These are phyloP conservation scores for Boletales sp. DNA, from an alignment of 768 basidiomycete species.

Conservation along the genomic window DNA sequence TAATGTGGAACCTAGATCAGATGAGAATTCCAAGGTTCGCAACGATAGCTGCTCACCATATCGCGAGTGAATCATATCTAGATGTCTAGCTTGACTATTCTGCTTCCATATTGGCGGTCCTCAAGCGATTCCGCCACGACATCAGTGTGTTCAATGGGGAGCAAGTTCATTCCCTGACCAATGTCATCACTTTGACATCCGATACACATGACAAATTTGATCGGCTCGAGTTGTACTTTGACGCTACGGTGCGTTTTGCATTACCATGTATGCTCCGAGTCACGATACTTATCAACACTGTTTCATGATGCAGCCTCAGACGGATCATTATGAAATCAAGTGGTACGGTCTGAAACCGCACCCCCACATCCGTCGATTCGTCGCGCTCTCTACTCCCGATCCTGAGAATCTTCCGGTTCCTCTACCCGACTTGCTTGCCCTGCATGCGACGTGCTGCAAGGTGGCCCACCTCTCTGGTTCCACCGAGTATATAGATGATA, in stretches of 20 bases:
- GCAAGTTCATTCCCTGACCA: slow-evolving; percentile 6
- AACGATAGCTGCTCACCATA: background rate
- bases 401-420: slow-evolving; percentile 13
- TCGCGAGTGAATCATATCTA: background rate
- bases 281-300: background rate
- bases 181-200: background rate
- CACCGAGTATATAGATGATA: slow-evolving; percentile 13
- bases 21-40: background rate
- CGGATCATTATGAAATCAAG: slow-evolving; percentile 7
- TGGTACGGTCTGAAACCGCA: background rate
- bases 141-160: background rate
- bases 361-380: background rate
- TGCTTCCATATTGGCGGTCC: slow-evolving; percentile 1
- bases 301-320: background rate
- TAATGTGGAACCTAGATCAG: background rate
- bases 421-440: slow-evolving; percentile 6
- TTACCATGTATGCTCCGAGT: background rate
- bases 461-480: slow-evolving; percentile 26
- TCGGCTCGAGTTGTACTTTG: slow-evolving; percentile 2
- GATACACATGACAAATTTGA: slow-evolving; percentile 1
- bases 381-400: slow-evolving; percentile 4
- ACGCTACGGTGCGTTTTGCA: slow-evolving; percentile 3
- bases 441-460: slow-evolving; percentile 23
- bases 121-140: slow-evolving; percentile 2
- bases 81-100: slow-evolving; percentile 3